A percentile compares a stretch with the other conserved stretches of the same genome.
Evolutionary conservation across 177 flowering plant genomes (phyloP).

Genomic region (Vitis hybrid): DNA sequence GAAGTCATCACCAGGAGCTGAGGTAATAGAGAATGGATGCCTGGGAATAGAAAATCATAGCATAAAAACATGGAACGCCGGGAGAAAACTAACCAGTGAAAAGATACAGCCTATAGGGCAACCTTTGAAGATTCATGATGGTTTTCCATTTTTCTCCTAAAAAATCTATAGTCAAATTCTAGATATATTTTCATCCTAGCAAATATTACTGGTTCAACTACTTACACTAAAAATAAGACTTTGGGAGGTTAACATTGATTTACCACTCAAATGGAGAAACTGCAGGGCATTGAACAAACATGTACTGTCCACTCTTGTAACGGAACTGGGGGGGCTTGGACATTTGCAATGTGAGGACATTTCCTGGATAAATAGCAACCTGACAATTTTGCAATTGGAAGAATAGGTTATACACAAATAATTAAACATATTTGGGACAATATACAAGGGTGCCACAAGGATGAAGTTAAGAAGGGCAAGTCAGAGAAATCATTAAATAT

Average conservation of each 20-base stretch:
- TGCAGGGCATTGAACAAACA: constrained; percentile 96
- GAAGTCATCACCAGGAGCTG: constrained; percentile 93
- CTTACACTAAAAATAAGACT: background rate
- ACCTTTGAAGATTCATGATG: too few species aligned
- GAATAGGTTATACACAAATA: background rate
- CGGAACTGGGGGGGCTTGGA: constrained; percentile 85
- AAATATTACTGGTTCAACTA: background rate
- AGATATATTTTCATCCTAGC: background rate
- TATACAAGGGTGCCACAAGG: background rate
- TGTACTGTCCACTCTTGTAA: constrained; percentile 95
- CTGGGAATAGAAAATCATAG: constrained; percentile 31
- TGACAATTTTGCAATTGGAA: constrained; percentile 20
- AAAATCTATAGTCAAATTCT: background rate
- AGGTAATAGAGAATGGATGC: constrained; percentile 99
- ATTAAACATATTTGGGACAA: background rate
- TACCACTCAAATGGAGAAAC: constrained; percentile 99
- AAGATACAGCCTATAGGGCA: too few species aligned
- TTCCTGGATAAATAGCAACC: constrained; percentile 97
- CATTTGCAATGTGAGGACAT: constrained; percentile 91
- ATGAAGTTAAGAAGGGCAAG: too few species aligned
- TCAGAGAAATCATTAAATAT: too few species aligned
- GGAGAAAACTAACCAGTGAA: background rate
- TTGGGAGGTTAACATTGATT: constrained; percentile 1
- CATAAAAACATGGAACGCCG: constrained; percentile 1
- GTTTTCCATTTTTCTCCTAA: background rate